Evolutionary conservation across 2,329 filamentous ascomycete genomes (phyloP).

Genomic region (Trichoderma harzianum): DNA sequence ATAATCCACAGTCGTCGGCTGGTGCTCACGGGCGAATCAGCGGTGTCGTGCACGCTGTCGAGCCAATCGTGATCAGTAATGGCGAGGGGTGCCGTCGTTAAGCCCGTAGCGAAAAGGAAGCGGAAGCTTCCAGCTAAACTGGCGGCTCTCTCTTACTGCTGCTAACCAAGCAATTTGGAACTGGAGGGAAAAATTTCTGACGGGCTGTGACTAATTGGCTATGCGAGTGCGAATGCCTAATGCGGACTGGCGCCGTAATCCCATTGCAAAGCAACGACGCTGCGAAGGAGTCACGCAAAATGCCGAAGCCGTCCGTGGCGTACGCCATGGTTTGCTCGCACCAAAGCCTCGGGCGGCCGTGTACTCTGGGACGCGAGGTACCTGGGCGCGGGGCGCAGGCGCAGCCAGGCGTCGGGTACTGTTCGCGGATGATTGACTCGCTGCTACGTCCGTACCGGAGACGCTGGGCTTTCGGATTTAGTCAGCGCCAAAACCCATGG

Average conservation of each 20-base stretch:
- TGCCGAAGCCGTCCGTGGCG: conserved; percentile 18
- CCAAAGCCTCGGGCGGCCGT: background rate
- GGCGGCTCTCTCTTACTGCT: background rate
- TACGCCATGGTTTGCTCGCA: background rate
- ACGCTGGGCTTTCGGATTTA: conserved; percentile 13
- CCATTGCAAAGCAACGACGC: background rate
- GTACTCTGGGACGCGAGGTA: conserved; percentile 16
- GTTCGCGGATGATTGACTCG: conserved; percentile 1
- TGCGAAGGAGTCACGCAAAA: conserved; percentile 11
- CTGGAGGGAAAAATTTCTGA: background rate
- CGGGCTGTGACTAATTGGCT: conserved; percentile 5
- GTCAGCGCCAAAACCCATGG: conserved; percentile 14
- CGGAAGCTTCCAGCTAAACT: conserved; percentile 11
- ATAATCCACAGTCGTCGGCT: conserved; percentile 11
- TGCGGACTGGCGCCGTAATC: background rate
- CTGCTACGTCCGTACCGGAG: conserved; percentile 5
- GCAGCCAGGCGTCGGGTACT: conserved; percentile 16
- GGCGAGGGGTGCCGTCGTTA: background rate
- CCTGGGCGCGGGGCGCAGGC: conserved; percentile 1
- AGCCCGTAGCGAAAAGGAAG: background rate
- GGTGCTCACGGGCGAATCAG: conserved; percentile 4
- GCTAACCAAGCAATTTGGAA: background rate
- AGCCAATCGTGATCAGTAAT: background rate
- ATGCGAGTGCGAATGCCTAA: background rate
- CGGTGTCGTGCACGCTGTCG: background rate